A percentile compares a stretch with the other conserved stretches of the same genome.
phyloP scores from a whole-genome alignment of 805 yeast genomes.

The Starmerella geochares region DNA sequence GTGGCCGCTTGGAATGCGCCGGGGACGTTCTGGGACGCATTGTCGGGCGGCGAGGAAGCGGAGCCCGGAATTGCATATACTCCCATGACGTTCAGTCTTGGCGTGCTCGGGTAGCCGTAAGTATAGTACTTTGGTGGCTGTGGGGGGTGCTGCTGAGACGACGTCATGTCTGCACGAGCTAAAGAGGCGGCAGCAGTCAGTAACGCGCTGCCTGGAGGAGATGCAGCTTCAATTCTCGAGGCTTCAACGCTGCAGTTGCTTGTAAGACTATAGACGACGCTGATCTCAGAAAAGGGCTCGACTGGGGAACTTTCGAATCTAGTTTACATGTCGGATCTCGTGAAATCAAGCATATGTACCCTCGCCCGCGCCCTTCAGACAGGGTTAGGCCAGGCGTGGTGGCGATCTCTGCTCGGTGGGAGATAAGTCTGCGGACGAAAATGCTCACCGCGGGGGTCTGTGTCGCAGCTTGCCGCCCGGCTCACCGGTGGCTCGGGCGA shows the following conservation, averaged over 20 bases:
- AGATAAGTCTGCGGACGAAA: too few species aligned
- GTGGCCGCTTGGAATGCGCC: background rate
- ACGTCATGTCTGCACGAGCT: background rate
- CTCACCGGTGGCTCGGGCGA: too few species aligned
- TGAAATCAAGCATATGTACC: background rate
- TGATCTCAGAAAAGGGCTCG: background rate
- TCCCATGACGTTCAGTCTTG: background rate
- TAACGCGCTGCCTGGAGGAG: too few species aligned
- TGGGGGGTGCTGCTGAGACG: conserved; percentile 2
- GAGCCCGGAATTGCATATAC: background rate
- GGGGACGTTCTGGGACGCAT: background rate
- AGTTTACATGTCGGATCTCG: conserved; percentile 5
- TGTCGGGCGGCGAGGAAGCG: background rate
- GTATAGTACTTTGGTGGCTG: background rate
- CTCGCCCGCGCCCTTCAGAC: background rate
- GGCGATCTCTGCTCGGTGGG: conserved; percentile 5
- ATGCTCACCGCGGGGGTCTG: too few species aligned
- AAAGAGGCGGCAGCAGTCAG: background rate
- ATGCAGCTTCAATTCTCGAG: too few species aligned
- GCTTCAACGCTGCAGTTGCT: too few species aligned
- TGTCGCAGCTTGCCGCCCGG: too few species aligned
- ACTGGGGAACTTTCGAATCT: background rate
- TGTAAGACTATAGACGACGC: too few species aligned
- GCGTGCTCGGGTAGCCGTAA: conserved; percentile 1
- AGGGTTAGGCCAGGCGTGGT: background rate